Evolutionary conservation across 176 grass and related monocot species (phyloP), one percentile per base, ranked within the genome.

Genomic region (Triticum urartu): DNA sequence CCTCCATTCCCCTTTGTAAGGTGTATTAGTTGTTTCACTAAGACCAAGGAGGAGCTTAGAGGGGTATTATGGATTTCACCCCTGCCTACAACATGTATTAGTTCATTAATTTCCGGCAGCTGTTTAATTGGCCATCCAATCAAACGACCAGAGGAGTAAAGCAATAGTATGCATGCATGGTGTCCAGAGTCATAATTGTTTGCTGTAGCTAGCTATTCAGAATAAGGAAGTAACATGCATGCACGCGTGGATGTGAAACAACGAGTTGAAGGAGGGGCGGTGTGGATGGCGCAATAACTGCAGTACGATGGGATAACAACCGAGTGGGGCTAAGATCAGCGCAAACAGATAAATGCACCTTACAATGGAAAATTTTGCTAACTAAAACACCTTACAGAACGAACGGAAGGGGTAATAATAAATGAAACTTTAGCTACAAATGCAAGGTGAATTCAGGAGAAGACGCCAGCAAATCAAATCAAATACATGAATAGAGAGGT

Each of bases 391-490:
- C 17, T 59, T 59, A 21, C 7, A 59, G 56, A 59, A 59, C 2
- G 2, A 9, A 59, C 0, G 7, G 17, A 56, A 56, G 54, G 54
- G 14, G 4, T 56, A 75, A 30, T 25, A 52, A 54, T 1, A 63
- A 63, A 79, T 63, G 59, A 40, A 40, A 40, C 21, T 40, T 40
- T 42, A 17, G 58, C 58, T 64, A 68, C 11, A 12, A 70, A 34
- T 59, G 50, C 28, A 60, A 69, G 20, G 9, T 64, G 12, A 71
- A 79, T 73, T 72, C 63, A 28, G 36, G 12, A 81, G 33, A 78
- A 75, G 42, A 82, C 32, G 17, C 35, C 21, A 68, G 20, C 72
- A 64, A 48, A 82, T 84, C 33, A 77, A 89, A 83, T 86, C 58
- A 87, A 85, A 28, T 5, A 84, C 13, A 26, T 24, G 20, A 75